These are phyloP conservation scores for Talaromyces sp. DNA, from an alignment of 2,329 filamentous ascomycete genomes.

Conservation along the genomic window DNA sequence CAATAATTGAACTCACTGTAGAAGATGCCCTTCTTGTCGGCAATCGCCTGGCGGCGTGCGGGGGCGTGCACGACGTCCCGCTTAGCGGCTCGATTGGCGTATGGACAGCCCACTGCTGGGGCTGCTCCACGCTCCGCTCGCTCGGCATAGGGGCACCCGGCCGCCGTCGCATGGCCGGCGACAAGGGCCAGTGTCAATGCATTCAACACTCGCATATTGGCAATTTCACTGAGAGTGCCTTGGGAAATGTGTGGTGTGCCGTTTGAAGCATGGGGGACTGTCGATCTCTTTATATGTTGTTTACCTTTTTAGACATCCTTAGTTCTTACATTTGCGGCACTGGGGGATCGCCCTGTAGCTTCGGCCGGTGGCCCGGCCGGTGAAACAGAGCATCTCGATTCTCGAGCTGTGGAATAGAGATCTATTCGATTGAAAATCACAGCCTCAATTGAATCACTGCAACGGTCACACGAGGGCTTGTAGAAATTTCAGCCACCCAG, in stretches of 20 bases:
- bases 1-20: not conserved
- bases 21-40: not conserved
- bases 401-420: not conserved
- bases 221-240: not conserved
- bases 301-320: not conserved
- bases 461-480: not conserved
- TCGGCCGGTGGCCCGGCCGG: not conserved
- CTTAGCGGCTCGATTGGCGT: not conserved
- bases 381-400: not conserved
- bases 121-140: not conserved
- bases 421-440: not conserved
- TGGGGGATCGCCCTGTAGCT: not conserved
- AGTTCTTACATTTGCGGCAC: not conserved
- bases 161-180: not conserved
- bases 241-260: not conserved
- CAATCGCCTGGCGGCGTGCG: not conserved
- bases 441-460: not conserved
- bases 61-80: not conserved
- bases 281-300: not conserved
- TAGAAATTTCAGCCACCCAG: not conserved
- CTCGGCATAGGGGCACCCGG: not conserved
- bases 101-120: not conserved
- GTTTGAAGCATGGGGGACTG: not conserved
- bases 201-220: not conserved
- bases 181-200: not conserved